Percentiles rank a stretch among this genome's conserved stretches.
phyloP scores from a whole-genome alignment of 2,329 filamentous ascomycete genomes.

The Stagonosporopsis rhizophila region DNA sequence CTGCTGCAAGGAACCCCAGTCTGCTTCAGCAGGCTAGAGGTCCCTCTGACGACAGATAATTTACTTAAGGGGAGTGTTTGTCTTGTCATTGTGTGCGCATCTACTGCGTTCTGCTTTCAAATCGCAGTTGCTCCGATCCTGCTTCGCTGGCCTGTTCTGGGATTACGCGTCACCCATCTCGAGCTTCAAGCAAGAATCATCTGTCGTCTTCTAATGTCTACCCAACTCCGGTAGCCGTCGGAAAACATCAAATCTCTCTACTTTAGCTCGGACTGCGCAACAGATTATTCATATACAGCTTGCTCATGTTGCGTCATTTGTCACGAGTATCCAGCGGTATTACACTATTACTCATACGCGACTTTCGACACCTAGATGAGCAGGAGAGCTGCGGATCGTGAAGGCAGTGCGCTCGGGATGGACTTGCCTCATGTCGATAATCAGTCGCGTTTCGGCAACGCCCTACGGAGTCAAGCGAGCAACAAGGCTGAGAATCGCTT shows the following conservation, averaged over 20 bases:
- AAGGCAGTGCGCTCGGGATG: constrained; percentile 21
- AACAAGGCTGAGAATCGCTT: constrained; percentile 28
- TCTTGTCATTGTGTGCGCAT: too few relatives aligned
- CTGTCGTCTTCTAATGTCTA: not conserved
- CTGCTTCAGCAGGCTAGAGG: too few relatives aligned
- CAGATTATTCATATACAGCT: not conserved
- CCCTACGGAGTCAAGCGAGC: constrained; percentile 35
- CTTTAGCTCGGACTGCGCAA: not conserved
- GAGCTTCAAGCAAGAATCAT: not conserved
- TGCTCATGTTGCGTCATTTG: constrained; percentile 9
- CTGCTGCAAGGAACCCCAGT: too few relatives aligned
- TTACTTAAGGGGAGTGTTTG: too few relatives aligned
- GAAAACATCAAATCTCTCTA: not conserved
- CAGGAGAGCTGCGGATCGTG: constrained; percentile 6
- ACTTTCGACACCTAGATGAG: constrained; percentile 6
- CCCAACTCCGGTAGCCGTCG: not conserved
- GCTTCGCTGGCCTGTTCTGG: not conserved
- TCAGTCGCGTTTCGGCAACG: constrained; percentile 36
- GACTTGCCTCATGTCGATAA: constrained; percentile 27
- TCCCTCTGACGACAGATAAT: too few relatives aligned
- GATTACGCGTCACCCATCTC: not conserved
- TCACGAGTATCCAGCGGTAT: not conserved
- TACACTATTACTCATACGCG: not conserved
- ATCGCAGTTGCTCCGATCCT: not conserved
- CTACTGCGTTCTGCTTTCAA: too few relatives aligned